Conservation (phyloP, 441 rosid species). For the Pelargonium fulgidum region DNA sequence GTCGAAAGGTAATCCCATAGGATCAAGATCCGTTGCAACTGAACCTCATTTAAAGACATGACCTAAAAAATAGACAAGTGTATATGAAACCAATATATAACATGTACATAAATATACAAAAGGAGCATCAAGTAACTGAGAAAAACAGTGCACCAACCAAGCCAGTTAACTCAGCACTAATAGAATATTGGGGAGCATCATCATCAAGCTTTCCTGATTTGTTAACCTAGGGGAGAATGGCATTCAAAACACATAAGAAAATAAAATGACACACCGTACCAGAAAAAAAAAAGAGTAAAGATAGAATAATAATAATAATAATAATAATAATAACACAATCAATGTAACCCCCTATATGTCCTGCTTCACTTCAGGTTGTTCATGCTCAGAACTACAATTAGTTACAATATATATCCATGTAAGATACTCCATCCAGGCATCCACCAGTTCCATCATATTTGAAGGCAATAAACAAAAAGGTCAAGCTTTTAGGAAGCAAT, state of each 20-base stretch:
- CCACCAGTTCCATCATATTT: not conserved
- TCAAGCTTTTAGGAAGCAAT: not conserved
- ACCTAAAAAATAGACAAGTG: slow-evolving; percentile 38
- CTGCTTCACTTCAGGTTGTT: not conserved
- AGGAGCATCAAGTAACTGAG: slow-evolving; percentile 4
- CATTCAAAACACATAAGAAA: slow-evolving; percentile 8
- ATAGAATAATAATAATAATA: too few relatives aligned
- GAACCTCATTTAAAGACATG: slow-evolving; percentile 61
- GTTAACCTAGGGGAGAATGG: slow-evolving; percentile 45
- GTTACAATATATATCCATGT: not conserved
- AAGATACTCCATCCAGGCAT: not conserved
- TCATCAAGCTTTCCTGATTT: slow-evolving; percentile 65
- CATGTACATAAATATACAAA: slow-evolving; percentile 2
- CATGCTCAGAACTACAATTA: slow-evolving; percentile 2
- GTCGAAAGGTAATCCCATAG: slow-evolving; percentile 64
- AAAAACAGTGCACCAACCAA: slow-evolving; percentile 46
- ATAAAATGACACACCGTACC: not conserved
- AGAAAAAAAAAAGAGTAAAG: not conserved
- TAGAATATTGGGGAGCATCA: slow-evolving; percentile 71
- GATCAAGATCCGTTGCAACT: slow-evolving; percentile 63
- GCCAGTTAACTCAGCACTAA: slow-evolving; percentile 56
- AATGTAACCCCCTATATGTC: not conserved
- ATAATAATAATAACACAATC: not conserved
- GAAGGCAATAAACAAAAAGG: not conserved
- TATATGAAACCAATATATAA: slow-evolving; percentile 17